A percentile compares a stretch with the other conserved stretches of the same genome.
phyloP scores from a whole-genome alignment of 495 filamentous ascomycete genomes.

The Penicillium coffeae region DNA sequence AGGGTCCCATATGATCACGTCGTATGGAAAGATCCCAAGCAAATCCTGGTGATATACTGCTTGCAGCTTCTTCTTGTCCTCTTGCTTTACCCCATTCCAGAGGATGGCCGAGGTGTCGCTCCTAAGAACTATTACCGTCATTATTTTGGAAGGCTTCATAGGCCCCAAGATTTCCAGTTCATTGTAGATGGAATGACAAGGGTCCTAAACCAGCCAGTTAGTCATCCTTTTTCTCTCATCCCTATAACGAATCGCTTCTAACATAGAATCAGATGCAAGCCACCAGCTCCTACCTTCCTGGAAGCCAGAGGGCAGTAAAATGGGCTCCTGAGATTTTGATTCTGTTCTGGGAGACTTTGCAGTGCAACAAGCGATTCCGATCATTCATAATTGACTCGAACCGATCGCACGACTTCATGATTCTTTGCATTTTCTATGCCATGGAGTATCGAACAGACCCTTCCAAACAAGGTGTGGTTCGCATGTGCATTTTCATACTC shows the following conservation, averaged over 20 bases:
- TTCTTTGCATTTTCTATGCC: slow-evolving; percentile 88
- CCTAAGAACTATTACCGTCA: slow-evolving; percentile 92
- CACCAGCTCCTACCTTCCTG: slow-evolving; percentile 82
- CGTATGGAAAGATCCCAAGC: slow-evolving; percentile 89
- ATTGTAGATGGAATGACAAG: slow-evolving; percentile 93
- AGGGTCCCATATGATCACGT: slow-evolving; percentile 92
- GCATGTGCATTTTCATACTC: slow-evolving; percentile 95
- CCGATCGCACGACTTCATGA: slow-evolving; percentile 85
- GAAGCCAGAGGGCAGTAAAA: slow-evolving; percentile 73
- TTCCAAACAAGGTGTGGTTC: slow-evolving; percentile 84
- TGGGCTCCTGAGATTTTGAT: slow-evolving; percentile 97
- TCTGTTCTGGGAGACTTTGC: slow-evolving; percentile 95
- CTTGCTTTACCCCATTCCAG: slow-evolving; percentile 86
- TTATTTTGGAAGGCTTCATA: slow-evolving; percentile 85
- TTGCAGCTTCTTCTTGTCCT: slow-evolving; percentile 87
- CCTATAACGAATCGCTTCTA: no score
- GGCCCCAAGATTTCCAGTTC: slow-evolving; percentile 97
- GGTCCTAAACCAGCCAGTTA: slow-evolving; percentile 82
- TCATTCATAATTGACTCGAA: slow-evolving; percentile 97
- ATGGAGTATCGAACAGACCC: slow-evolving; percentile 81
- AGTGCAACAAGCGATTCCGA: slow-evolving; percentile 97
- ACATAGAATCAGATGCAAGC: slow-evolving; percentile 61
- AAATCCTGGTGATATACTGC: slow-evolving; percentile 86
- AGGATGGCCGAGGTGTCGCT: slow-evolving; percentile 54
- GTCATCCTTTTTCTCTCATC: no score